A percentile compares a stretch with the other conserved stretches of the same genome.
phyloP scores from a whole-genome alignment of 2,329 filamentous ascomycete species.

The Beauveria bassiana region DNA sequence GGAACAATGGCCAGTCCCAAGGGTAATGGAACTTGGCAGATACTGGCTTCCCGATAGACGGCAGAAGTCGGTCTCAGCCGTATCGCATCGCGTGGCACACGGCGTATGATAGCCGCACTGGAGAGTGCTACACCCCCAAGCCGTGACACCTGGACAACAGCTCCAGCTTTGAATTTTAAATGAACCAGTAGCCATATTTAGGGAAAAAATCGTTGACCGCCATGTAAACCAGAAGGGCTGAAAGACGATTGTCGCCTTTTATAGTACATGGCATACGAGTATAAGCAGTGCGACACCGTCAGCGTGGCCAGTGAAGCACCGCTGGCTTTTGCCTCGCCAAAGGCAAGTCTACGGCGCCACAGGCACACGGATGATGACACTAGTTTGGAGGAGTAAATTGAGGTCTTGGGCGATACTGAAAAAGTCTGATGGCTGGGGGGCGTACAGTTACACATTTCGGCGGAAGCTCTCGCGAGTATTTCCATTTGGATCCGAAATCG shows the following conservation, averaged over 20 bases:
- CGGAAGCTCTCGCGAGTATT: not conserved
- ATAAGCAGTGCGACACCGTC: not conserved
- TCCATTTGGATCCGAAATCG: not conserved
- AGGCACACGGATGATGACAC: not conserved
- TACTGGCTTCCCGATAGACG: not conserved
- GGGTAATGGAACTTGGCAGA: not conserved
- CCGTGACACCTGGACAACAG: not conserved
- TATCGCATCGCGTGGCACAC: conserved; percentile 1
- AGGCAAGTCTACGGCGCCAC: not conserved
- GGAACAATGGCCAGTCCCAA: not conserved
- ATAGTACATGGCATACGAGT: not conserved
- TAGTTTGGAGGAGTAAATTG: not conserved
- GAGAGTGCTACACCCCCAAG: not conserved
- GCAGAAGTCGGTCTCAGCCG: not conserved
- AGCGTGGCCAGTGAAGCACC: not conserved
- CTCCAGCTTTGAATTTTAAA: not conserved
- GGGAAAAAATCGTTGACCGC: not conserved
- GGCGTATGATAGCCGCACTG: not conserved
- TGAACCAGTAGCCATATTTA: not conserved
- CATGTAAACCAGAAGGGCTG: not conserved
- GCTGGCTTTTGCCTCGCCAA: not conserved
- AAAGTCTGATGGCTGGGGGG: not conserved
- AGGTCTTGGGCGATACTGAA: not conserved
- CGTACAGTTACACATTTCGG: not conserved
- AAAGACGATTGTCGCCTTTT: not conserved